Evolutionary conservation across 1,284 basidiomycete species (phyloP), one percentile per base, ranked within the genome.

Genomic region (Trametes pubescens): DNA sequence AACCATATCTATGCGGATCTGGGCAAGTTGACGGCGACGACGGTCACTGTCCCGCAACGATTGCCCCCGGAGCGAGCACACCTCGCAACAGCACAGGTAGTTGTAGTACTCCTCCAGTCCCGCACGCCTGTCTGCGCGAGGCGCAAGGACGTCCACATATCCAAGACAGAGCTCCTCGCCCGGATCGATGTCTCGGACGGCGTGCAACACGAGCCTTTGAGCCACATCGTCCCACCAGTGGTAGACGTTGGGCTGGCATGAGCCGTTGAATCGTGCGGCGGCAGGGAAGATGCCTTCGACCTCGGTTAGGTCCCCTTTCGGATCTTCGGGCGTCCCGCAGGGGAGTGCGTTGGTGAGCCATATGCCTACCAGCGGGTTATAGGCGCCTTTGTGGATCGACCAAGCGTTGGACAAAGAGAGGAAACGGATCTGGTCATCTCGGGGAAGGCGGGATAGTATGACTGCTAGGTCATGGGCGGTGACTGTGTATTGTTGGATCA

Each of bases 91-190:
- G 65, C 86, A 88, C 11, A 75, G 76, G 66, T 87, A 88, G 67
- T 82, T 86, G 83, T 85, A 87, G 32, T 79, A 78, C 47, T 73
- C 71, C 48, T 75, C 71, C 35, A 86, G 71, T 47, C 80, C 73
- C 26, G 71, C 68, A 44, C 75, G 72, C 52, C 84, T 78, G 59
- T 80, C 74, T 18, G 66, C 63, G 16, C 78, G 78, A 0, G 72
- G 59, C 24, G 78, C 79, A 26, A 81, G 71, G 6, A 79, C 70
- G 59, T 86, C 81, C 56, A 82, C 77, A 67, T 88, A 88, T 55
- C 78, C 83, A 62, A 83, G 86, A 68, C 84, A 86, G 46, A 88
- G 72, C 61, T 88, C 87, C 62, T 88, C 85, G 9, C 82, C 86
- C 3, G 69, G 64, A 14, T 69, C 67, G 37, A 88, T 71, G 51